phyloP scores from a whole-genome alignment of 2,329 filamentous ascomycete species.

The Microsporum audouinii region DNA sequence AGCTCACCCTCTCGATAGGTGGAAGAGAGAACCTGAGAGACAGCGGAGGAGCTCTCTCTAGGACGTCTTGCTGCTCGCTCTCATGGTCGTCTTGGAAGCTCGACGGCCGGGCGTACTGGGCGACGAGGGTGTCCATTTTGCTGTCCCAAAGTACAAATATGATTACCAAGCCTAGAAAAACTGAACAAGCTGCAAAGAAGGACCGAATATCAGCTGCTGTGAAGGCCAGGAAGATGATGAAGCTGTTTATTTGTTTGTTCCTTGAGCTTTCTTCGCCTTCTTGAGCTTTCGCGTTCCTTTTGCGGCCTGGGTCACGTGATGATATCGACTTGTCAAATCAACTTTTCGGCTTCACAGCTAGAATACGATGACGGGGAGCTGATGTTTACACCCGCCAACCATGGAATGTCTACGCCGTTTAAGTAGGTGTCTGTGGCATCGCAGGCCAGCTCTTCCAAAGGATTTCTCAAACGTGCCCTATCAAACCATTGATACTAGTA shows the following conservation, averaged over 20 bases:
- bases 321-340: background rate
- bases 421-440: too few species aligned
- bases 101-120: constrained; percentile 74
- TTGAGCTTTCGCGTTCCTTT: background rate
- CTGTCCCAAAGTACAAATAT: background rate
- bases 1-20: constrained; percentile 68
- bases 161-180: background rate
- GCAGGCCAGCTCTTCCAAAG: too few species aligned
- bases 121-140: constrained; percentile 81
- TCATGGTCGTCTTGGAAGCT: constrained; percentile 62
- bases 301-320: constrained; percentile 1
- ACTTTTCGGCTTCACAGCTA: too few species aligned
- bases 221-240: background rate
- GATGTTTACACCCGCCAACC: background rate
- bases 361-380: background rate
- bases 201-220: background rate
- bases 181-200: background rate
- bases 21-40: constrained; percentile 93
- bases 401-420: too few species aligned
- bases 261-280: too few species aligned
- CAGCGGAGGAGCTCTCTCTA: constrained; percentile 59
- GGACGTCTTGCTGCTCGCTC: constrained; percentile 63
- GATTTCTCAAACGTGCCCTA: too few species aligned
- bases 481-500: background rate
- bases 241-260: background rate